phyloP scores from a whole-genome alignment of 2,329 filamentous ascomycete genomes.

The Aspergillus felis region DNA sequence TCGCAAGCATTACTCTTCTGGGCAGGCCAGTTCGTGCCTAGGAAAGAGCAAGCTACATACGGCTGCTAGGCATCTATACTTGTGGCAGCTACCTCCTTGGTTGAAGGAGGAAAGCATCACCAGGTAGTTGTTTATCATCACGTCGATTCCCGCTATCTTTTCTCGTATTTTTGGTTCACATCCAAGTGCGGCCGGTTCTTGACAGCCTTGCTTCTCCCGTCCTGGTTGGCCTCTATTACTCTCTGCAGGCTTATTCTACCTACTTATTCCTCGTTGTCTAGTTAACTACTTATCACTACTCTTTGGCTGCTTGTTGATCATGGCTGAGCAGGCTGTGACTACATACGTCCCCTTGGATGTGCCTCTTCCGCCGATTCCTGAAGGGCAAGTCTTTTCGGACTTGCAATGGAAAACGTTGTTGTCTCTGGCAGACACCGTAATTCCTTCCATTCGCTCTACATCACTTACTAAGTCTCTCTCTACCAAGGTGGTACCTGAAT shows the following conservation, averaged over 20 bases:
- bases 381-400: conserved; percentile 49
- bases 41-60: background rate
- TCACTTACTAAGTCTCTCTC: conserved; percentile 29
- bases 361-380: conserved; percentile 46
- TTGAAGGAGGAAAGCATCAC: background rate
- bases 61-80: no score
- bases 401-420: conserved; percentile 58
- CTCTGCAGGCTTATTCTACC: conserved; percentile 35
- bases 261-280: background rate
- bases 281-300: background rate
- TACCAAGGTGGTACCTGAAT: conserved; percentile 37
- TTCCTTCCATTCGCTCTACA: conserved; percentile 50
- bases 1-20: conserved; percentile 11
- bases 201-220: conserved; percentile 6
- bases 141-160: background rate
- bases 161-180: no score
- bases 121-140: background rate
- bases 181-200: conserved; percentile 4
- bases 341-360: conserved; percentile 34
- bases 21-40: background rate
- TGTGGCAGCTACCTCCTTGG: background rate
- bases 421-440: conserved; percentile 54
- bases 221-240: conserved; percentile 38
- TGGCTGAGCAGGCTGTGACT: conserved; percentile 17
- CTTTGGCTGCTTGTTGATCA: conserved; percentile 3